phyloP scores from a whole-genome alignment of 1,284 basidiomycete species.

The Cryptococcus deneoformans region DNA sequence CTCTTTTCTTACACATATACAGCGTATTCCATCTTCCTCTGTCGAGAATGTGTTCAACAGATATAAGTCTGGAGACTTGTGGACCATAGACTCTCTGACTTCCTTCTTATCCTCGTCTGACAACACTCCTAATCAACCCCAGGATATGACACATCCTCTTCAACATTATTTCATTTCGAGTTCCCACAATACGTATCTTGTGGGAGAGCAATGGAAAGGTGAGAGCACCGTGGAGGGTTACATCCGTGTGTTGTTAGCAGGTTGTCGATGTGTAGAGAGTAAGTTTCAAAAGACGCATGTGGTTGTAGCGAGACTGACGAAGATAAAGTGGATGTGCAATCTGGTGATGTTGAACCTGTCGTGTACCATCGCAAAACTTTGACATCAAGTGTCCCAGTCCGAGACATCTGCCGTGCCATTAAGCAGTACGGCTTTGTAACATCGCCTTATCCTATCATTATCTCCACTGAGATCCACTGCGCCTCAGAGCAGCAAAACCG shows the following conservation, averaged over 20 bases:
- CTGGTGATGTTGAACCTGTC: slow-evolving; percentile 77
- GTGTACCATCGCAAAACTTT: slow-evolving; percentile 91
- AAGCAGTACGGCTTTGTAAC: slow-evolving; percentile 89
- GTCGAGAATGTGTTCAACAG: slow-evolving; percentile 22
- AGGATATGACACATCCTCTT: slow-evolving; percentile 77
- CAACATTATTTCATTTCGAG: slow-evolving; percentile 89
- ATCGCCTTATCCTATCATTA: slow-evolving; percentile 90
- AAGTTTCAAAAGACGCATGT: slow-evolving; percentile 45
- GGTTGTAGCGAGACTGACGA: not conserved
- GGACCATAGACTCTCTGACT: slow-evolving; percentile 53
- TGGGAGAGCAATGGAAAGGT: slow-evolving; percentile 89
- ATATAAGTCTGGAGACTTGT: slow-evolving; percentile 16
- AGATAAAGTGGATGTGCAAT: slow-evolving; percentile 81
- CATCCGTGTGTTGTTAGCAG: slow-evolving; percentile 83
- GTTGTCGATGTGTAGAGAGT: slow-evolving; percentile 91
- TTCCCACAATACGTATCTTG: slow-evolving; percentile 96
- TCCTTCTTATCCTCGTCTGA: slow-evolving; percentile 69
- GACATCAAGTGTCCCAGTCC: slow-evolving; percentile 78
- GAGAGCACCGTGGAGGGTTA: slow-evolving; percentile 95
- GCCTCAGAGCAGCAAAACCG: slow-evolving; percentile 75
- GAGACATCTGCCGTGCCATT: slow-evolving; percentile 84
- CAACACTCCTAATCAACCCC: slow-evolving; percentile 58
- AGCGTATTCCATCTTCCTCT: slow-evolving; percentile 55
- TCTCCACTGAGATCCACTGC: slow-evolving; percentile 94
- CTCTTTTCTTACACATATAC: slow-evolving; percentile 65